Evolutionary conservation across 176 grass and related monocot species (phyloP).

Genomic region (barley (Hordeum vulgare)): DNA sequence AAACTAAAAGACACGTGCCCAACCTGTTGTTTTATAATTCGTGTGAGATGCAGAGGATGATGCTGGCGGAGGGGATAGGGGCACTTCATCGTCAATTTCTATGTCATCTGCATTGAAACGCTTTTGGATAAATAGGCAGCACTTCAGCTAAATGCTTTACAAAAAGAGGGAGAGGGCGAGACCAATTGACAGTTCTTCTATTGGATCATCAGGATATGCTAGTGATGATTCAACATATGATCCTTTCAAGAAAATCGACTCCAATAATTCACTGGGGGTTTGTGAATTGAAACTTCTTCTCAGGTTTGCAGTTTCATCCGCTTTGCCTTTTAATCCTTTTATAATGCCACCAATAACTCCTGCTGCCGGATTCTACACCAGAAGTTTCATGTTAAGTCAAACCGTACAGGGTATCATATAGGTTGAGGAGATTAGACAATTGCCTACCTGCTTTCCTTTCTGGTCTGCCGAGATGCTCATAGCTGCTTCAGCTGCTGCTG

Average conservation of each 20-base stretch:
- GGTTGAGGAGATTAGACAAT: conserved; percentile 9
- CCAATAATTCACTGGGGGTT: conserved; percentile 41
- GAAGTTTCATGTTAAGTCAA: conserved; percentile 21
- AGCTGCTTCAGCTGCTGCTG: conserved; percentile 78
- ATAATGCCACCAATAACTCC: conserved; percentile 78
- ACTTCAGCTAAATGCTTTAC: conserved; percentile 10
- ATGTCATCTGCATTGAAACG: conserved; percentile 79
- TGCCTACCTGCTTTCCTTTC: conserved; percentile 73
- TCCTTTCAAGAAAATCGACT: conserved; percentile 60
- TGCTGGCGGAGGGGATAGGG: conserved; percentile 22
- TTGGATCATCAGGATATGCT: conserved; percentile 22
- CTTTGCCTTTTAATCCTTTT: conserved; percentile 76
- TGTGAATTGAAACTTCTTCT: conserved; percentile 27
- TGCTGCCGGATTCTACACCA: conserved; percentile 46
- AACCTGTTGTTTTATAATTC: conserved; percentile 50
- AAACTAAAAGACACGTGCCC: neutral
- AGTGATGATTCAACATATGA: conserved; percentile 43
- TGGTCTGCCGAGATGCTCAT: conserved; percentile 49
- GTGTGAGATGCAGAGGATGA: conserved; percentile 41
- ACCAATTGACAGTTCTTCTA: conserved; percentile 80
- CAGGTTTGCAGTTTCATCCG: conserved; percentile 43
- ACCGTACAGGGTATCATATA: neutral
- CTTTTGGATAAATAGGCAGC: conserved; percentile 14
- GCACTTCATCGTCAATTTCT: conserved; percentile 66
- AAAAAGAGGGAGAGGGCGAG: conserved; percentile 35